A percentile compares a stretch with the other conserved stretches of the same genome.
phyloP scores from a whole-genome alignment of 192 early-diverging fungal species.

The Linnemannia schmuckeri region DNA sequence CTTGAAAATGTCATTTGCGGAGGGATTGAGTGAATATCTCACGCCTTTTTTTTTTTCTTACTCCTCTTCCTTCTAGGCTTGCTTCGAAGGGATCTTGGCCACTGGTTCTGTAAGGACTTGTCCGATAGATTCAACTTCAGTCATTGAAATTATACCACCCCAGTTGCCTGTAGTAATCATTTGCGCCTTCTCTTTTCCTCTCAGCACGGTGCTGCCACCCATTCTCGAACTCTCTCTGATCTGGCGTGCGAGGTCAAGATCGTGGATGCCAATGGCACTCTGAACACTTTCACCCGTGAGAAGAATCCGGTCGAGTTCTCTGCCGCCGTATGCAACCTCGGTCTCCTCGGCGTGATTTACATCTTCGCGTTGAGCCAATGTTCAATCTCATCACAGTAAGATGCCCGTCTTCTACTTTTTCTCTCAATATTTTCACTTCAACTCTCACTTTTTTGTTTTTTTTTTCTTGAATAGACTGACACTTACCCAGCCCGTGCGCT shows the following conservation, averaged over 20 bases:
- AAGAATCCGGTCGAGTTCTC: conserved; percentile 31
- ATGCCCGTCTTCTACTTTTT: too few species aligned
- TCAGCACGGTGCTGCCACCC: conserved; percentile 39
- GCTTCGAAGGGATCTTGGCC: conserved; percentile 3
- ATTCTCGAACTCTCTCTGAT: conserved; percentile 29
- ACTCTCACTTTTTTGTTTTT: too few species aligned
- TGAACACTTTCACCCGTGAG: conserved; percentile 25
- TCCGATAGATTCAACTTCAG: too few species aligned
- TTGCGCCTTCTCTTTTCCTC: neutral
- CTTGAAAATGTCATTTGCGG: neutral
- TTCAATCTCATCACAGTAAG: conserved; percentile 36
- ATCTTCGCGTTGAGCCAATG: conserved; percentile 47
- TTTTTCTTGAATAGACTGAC: conserved; percentile 12
- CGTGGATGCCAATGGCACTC: conserved; percentile 26
- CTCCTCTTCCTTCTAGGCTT: neutral
- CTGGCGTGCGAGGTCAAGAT: conserved; percentile 33
- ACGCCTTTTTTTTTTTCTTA: neutral
- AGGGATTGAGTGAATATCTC: neutral
- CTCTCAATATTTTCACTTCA: too few species aligned
- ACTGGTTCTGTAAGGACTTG: conserved; percentile 18
- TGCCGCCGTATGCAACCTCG: conserved; percentile 34
- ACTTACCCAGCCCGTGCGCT: conserved; percentile 13
- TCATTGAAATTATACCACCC: neutral
- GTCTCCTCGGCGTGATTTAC: conserved; percentile 52
- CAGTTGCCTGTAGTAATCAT: neutral